Base-by-base conservation (phyloP, 164 flowering plant genomes). In the Pachysandra terminalis region DNA sequence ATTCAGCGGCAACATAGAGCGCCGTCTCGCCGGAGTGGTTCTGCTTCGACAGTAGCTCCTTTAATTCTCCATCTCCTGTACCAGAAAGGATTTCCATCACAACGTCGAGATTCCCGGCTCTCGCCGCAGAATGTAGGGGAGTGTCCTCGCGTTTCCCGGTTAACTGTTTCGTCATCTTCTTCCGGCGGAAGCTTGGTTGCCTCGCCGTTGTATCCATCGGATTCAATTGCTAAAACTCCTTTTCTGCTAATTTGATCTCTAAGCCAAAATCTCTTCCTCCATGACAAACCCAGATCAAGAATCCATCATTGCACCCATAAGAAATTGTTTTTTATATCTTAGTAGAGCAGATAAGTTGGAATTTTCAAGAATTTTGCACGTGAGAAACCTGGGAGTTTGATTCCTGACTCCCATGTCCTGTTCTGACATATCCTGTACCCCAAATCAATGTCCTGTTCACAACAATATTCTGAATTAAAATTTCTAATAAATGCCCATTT, bases 1-100 rank as follows among this genome's bases (percentile, higher is more conserved):
- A 85, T 63, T 95, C 99, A 6, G 90, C 89, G 14, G 97, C 97
- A 5, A 88, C 97, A 69, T 81, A 95, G 17, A 95, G 82, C 1
- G 96, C 85, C 0, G 97, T 92, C 74, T 95, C 99, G 0, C 96
- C 97, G 0, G 96, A 73, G 37, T 85, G 90, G 64, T 95, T 95
- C 64, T 92, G 96, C 70, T 79, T 89, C 0, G 71, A 62, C 75
- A 92, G 66, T 74, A 88, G 56, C 22, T 80, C 88, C 58, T 73
- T 75, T 80, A 89, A 58, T 61, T 84, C 88, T 6, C 45, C 82
- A n/a, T 82, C 96, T 23, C 19, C 82, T 6, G 77, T 59, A 17
- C 59, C 62, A 4, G 73, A 28, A 3, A 95, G 69, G 19, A 86
- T 84, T 14, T 83, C 86, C 64, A 52, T 66, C 56, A 85, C 84